Evolutionary conservation across 257 asterid species (phyloP).

Genomic region (Perilla frutescens): DNA sequence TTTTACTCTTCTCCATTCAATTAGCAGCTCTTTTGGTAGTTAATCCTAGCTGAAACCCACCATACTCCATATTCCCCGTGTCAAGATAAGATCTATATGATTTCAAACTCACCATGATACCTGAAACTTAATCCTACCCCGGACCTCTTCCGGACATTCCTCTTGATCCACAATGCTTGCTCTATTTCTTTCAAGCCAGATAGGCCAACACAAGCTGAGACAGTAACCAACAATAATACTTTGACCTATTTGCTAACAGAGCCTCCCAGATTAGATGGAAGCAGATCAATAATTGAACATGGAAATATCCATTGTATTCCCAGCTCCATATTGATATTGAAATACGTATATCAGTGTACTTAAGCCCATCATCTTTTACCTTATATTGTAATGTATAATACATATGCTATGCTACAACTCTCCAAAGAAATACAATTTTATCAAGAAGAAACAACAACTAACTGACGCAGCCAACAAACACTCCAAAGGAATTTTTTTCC

Average conservation of each 20-base stretch:
- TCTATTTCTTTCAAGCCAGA: background rate
- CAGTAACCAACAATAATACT: background rate
- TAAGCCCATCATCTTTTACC: slow-evolving; percentile 6
- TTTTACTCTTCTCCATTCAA: background rate
- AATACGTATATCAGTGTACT: background rate
- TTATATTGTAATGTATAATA: background rate
- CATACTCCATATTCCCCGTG: too few relatives aligned
- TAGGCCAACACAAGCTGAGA: background rate
- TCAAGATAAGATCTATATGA: too few relatives aligned
- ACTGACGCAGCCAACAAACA: slow-evolving; percentile 3
- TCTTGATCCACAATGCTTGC: background rate
- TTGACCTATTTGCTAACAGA: background rate
- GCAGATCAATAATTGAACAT: background rate
- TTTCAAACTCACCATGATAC: too few relatives aligned
- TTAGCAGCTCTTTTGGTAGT: background rate
- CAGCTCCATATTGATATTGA: slow-evolving; percentile 2
- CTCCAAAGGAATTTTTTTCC: too few relatives aligned
- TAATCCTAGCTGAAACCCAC: background rate
- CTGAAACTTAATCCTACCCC: too few relatives aligned
- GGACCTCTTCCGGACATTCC: background rate
- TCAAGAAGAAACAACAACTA: background rate
- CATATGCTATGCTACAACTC: background rate
- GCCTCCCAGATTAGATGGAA: background rate
- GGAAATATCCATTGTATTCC: background rate
- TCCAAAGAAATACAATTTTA: background rate